A percentile compares a stretch with the other conserved stretches of the same genome.
Conservation (phyloP, 768 basidiomycete species). For the Tulasnella sp. region DNA sequence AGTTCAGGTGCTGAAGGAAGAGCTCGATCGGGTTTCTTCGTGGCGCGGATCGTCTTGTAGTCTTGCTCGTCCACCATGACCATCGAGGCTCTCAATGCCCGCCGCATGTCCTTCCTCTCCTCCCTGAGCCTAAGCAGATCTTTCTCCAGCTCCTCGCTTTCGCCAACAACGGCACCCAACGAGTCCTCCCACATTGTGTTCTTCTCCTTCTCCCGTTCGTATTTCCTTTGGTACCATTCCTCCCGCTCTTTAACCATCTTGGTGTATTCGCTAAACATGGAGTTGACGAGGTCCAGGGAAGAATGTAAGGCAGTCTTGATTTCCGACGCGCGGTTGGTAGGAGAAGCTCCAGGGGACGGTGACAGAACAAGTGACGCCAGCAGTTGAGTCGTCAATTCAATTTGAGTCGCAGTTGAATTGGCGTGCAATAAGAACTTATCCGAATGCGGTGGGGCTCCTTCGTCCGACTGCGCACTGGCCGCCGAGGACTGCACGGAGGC, state of each 20-base stretch:
- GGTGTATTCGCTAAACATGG: conserved; percentile 61
- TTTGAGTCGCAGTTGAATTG: conserved; percentile 65
- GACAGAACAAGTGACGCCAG: conserved; percentile 45
- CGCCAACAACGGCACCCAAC: conserved; percentile 74
- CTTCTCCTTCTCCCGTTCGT: conserved; percentile 60
- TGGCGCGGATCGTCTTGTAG: not conserved
- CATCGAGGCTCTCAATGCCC: conserved; percentile 19
- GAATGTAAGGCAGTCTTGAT: conserved; percentile 55
- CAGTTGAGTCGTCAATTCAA: conserved; percentile 70
- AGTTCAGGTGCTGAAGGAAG: conserved; percentile 20
- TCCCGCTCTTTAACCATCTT: conserved; percentile 74
- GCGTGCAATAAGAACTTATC: conserved; percentile 60
- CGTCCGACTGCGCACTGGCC: conserved; percentile 11
- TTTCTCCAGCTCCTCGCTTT: conserved; percentile 77
- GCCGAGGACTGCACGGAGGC: conserved; percentile 19
- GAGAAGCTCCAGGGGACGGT: conserved; percentile 33
- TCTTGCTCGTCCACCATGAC: not conserved
- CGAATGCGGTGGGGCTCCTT: conserved; percentile 52
- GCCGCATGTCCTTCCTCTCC: conserved; percentile 18
- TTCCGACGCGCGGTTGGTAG: conserved; percentile 34
- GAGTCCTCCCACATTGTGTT: conserved; percentile 86
- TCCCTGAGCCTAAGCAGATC: conserved; percentile 54
- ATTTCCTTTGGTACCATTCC: conserved; percentile 64
- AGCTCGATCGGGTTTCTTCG: conserved; percentile 19
- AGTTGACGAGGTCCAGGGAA: conserved; percentile 53